Evolutionary conservation across 1,284 basidiomycete species (phyloP).

Genomic region (Mrakiaceae sp.): DNA sequence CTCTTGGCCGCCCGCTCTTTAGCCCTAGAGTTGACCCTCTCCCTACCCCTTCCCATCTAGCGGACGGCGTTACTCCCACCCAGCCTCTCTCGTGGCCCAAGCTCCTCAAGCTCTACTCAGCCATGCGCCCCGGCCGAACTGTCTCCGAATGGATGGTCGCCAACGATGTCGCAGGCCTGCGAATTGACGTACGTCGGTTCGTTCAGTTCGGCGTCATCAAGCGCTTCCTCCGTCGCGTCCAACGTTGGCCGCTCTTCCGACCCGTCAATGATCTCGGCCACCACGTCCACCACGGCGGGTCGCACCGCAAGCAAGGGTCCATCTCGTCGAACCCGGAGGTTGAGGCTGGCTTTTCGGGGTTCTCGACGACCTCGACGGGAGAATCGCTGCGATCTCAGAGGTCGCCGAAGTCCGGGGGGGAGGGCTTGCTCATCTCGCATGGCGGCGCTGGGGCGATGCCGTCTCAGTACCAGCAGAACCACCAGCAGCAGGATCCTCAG

Average conservation of each 20-base stretch:
- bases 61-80: slow-evolving; percentile 37
- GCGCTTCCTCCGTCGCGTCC: slow-evolving; percentile 83
- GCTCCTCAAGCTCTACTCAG: slow-evolving; percentile 72
- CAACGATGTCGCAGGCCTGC: slow-evolving; percentile 55
- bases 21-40: neutral
- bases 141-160: slow-evolving; percentile 82
- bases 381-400: too few relatives aligned
- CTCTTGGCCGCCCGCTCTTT: neutral
- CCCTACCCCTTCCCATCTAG: slow-evolving; percentile 34
- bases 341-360: too few relatives aligned
- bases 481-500: too few relatives aligned
- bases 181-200: slow-evolving; percentile 84
- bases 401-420: too few relatives aligned
- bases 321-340: too few relatives aligned
- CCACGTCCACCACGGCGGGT: too few relatives aligned
- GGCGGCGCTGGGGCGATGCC: too few relatives aligned
- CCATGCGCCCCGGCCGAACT: slow-evolving; percentile 71
- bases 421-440: too few relatives aligned
- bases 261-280: neutral
- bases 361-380: too few relatives aligned
- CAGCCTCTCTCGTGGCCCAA: slow-evolving; percentile 57
- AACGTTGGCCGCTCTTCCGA: slow-evolving; percentile 72
- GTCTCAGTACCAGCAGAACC: too few relatives aligned
- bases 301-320: neutral
- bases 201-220: slow-evolving; percentile 99